These are phyloP conservation scores for Suillus decipiens DNA, from an alignment of 768 basidiomycete genomes.

Conservation along the genomic window DNA sequence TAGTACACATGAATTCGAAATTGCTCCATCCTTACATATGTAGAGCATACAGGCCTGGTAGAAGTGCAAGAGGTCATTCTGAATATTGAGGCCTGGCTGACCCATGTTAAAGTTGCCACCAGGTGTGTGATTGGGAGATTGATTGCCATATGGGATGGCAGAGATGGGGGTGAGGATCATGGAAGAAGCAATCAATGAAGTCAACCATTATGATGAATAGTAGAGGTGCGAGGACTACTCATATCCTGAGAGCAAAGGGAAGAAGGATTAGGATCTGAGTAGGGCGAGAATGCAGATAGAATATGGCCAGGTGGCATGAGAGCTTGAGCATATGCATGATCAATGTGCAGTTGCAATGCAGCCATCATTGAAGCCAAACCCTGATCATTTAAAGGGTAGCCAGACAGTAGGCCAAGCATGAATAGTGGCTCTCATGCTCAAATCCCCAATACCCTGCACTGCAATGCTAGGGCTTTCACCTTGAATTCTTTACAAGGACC, in stretches of 20 bases:
- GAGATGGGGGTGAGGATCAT: conserved; percentile 31
- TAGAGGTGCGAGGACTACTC: conserved; percentile 47
- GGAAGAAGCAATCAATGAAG: conserved; percentile 31
- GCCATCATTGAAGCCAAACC: conserved; percentile 95
- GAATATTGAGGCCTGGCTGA: conserved; percentile 62
- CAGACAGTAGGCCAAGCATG: conserved; percentile 78
- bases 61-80: conserved; percentile 65
- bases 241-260: conserved; percentile 50
- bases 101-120: conserved; percentile 62
- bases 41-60: conserved; percentile 83
- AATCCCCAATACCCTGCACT: conserved; percentile 80
- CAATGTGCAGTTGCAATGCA: conserved; percentile 74
- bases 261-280: conserved; percentile 57
- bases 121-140: conserved; percentile 58
- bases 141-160: conserved; percentile 53
- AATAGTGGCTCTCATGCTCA: conserved; percentile 89
- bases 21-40: too few species aligned
- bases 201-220: conserved; percentile 50
- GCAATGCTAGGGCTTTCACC: conserved; percentile 67
- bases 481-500: conserved; percentile 87
- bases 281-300: conserved; percentile 50
- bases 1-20: too few species aligned
- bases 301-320: conserved; percentile 47
- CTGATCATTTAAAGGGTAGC: conserved; percentile 82
- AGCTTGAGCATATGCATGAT: conserved; percentile 57